These are phyloP conservation scores for Blastocystis sp. DNA, from an alignment of 352 stramenopile genomes.

Conservation along the genomic window DNA sequence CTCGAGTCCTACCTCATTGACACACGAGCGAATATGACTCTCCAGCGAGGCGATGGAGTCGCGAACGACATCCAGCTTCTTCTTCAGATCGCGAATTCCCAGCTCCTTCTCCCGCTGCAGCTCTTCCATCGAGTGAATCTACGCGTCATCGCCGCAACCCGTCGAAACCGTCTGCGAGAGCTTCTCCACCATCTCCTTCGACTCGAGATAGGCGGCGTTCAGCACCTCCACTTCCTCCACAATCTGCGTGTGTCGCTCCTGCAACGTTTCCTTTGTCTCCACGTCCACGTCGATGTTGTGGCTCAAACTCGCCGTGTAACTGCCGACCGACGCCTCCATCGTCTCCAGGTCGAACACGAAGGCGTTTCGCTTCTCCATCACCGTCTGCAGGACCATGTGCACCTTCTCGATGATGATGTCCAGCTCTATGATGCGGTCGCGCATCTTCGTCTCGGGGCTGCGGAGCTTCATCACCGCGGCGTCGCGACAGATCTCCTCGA, in stretches of 20 bases:
- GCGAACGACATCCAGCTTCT: too few species aligned
- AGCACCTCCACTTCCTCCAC: slow-evolving; percentile 67
- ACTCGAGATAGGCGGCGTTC: slow-evolving; percentile 68
- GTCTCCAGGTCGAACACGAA: neutral
- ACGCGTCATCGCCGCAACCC: neutral
- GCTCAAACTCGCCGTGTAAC: neutral
- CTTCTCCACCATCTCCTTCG: slow-evolving; percentile 66
- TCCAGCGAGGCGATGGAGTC: neutral
- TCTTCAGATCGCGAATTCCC: neutral
- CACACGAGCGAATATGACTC: neutral
- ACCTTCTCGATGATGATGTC: slow-evolving; percentile 19
- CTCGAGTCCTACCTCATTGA: slow-evolving; percentile 57
- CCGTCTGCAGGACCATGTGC: neutral
- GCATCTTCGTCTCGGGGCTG: slow-evolving; percentile 11
- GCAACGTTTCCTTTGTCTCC: neutral
- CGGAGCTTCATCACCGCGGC: slow-evolving; percentile 28
- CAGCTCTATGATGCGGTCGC: slow-evolving; percentile 6
- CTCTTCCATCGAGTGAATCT: neutral
- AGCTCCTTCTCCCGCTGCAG: neutral
- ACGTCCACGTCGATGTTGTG: slow-evolving; percentile 2
- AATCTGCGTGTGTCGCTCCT: slow-evolving; percentile 55
- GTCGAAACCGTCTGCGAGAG: slow-evolving; percentile 60
- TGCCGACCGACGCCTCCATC: neutral
- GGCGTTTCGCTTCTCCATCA: neutral
- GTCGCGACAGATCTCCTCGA: neutral